phyloP scores from a whole-genome alignment of 2,329 filamentous ascomycete genomes.

The Drechslerella stenobrocha region DNA sequence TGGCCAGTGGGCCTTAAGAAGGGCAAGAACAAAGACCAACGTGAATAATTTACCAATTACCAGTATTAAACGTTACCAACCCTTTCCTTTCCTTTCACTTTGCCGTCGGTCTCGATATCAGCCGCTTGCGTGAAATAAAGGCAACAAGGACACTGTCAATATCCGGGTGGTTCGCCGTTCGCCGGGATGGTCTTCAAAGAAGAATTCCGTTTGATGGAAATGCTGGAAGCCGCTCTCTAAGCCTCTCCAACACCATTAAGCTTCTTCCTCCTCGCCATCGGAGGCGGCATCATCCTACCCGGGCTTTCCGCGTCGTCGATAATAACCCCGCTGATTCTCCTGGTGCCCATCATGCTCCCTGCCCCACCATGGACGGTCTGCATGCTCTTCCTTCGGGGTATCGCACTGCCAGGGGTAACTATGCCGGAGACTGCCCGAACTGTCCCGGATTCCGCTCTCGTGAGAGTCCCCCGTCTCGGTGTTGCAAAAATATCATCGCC shows the following conservation, averaged over 20 bases:
- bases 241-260: slow-evolving; percentile 50
- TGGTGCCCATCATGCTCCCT: slow-evolving; percentile 40
- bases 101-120: background rate
- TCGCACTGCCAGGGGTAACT: slow-evolving; percentile 38
- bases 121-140: background rate
- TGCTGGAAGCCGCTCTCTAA: slow-evolving; percentile 25
- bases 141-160: background rate
- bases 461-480: slow-evolving; percentile 24
- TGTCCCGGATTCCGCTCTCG: slow-evolving; percentile 45
- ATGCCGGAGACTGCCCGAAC: slow-evolving; percentile 46
- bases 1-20: background rate
- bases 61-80: background rate
- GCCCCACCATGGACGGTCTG: slow-evolving; percentile 49
- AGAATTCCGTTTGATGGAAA: slow-evolving; percentile 9
- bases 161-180: background rate
- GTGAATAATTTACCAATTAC: background rate
- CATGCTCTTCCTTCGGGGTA: slow-evolving; percentile 50
- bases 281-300: slow-evolving; percentile 22
- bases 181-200: background rate
- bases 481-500: slow-evolving; percentile 40
- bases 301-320: slow-evolving; percentile 8
- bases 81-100: background rate
- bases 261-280: slow-evolving; percentile 50
- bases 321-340: slow-evolving; percentile 24
- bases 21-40: background rate